phyloP scores from a whole-genome alignment of 2,329 filamentous ascomycete genomes.

The Colletotrichum euphorbiae region DNA sequence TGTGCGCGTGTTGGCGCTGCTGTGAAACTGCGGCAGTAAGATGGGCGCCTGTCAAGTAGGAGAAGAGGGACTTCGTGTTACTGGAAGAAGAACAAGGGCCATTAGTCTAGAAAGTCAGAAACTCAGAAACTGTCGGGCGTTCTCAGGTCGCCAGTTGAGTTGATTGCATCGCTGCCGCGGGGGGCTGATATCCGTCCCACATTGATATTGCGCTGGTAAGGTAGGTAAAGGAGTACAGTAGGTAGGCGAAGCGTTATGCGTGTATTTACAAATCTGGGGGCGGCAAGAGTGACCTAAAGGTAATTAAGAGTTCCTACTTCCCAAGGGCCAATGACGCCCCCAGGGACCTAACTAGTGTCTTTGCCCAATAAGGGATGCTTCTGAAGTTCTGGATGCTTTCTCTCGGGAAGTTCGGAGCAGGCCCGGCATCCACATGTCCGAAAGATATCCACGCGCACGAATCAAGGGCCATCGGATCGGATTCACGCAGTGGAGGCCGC shows the following conservation, averaged over 20 bases:
- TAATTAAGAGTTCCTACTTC: background rate
- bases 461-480: constrained; percentile 31
- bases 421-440: constrained; percentile 34
- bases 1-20: constrained; percentile 21
- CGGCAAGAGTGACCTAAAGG: background rate
- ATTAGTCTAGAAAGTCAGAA: too few species aligned
- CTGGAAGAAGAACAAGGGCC: too few species aligned
- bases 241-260: too few species aligned
- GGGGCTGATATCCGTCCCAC: too few species aligned
- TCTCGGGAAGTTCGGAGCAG: constrained; percentile 34
- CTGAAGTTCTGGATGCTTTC: constrained; percentile 3
- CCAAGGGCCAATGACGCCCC: background rate
- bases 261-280: background rate
- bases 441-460: constrained; percentile 38
- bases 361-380: background rate
- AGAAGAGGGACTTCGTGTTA: background rate
- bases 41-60: constrained; percentile 2
- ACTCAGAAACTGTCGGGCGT: too few species aligned
- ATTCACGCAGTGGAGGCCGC: background rate
- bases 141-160: too few species aligned
- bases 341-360: background rate
- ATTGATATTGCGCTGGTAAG: too few species aligned
- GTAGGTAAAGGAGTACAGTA: too few species aligned
- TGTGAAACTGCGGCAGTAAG: constrained; percentile 8
- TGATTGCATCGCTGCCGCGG: too few species aligned